phyloP scores from a whole-genome alignment of 768 basidiomycete genomes.

The Amanita molliuscula region DNA sequence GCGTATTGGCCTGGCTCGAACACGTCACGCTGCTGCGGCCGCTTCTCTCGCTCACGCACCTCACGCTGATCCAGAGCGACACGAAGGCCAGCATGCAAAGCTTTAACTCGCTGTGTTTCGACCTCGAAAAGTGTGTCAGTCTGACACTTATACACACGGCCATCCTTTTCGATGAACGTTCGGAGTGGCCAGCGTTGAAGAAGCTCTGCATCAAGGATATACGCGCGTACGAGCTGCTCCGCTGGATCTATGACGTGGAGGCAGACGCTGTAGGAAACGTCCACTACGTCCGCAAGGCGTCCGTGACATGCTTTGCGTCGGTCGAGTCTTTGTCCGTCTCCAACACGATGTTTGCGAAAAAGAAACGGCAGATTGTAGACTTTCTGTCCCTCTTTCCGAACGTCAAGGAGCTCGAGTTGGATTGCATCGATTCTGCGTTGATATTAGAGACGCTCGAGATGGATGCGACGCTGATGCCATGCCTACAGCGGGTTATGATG shows the following conservation, averaged over 20 bases:
- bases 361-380: neutral
- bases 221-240: neutral
- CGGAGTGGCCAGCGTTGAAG: neutral
- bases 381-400: conserved; percentile 5
- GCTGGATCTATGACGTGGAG: conserved; percentile 1
- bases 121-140: neutral
- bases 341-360: neutral
- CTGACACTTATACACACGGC: neutral
- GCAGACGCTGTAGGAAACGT: neutral
- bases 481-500: neutral
- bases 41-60: neutral
- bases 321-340: conserved; percentile 1
- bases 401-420: conserved; percentile 1
- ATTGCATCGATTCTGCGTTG: neutral
- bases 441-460: neutral
- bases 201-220: neutral
- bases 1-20: neutral
- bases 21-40: neutral
- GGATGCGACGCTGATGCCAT: neutral
- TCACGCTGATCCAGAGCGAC: conserved; percentile 3
- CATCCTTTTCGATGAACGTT: neutral
- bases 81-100: neutral
- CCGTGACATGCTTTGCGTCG: neutral
- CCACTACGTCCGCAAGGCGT: neutral
- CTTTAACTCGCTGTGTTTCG: neutral